Conservation (phyloP, 805 yeast species). For the Candida qinlingensis region DNA sequence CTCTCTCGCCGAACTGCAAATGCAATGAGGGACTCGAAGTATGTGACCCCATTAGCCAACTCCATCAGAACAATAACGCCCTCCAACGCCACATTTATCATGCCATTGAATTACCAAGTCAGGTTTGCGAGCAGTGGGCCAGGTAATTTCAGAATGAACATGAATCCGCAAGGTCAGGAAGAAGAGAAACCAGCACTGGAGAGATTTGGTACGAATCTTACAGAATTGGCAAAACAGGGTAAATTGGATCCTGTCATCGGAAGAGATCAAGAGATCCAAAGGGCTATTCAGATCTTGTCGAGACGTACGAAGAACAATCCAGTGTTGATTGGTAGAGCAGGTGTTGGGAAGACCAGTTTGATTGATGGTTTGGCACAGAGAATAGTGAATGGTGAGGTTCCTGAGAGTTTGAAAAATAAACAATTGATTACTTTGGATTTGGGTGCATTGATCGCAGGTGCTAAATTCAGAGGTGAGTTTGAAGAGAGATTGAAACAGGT, state of each 20-base stretch:
- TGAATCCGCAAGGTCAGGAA: constrained; percentile 41
- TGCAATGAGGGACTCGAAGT: not conserved
- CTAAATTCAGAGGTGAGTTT: constrained; percentile 93
- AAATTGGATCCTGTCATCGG: constrained; percentile 96
- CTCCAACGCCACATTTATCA: not conserved
- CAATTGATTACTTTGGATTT: constrained; percentile 78
- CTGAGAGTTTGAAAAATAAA: constrained; percentile 87
- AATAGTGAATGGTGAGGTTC: constrained; percentile 87
- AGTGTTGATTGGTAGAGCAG: constrained; percentile 91
- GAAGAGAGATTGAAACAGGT: constrained; percentile 84
- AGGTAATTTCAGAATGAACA: constrained; percentile 24
- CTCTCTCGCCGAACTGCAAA: constrained; percentile 2
- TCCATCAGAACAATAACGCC: not conserved
- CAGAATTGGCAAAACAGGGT: constrained; percentile 82
- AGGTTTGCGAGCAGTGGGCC: constrained; percentile 17
- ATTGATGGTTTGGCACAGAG: constrained; percentile 97
- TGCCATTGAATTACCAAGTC: constrained; percentile 3
- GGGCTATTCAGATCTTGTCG: constrained; percentile 89
- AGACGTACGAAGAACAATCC: constrained; percentile 95
- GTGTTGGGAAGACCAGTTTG: constrained; percentile 96
- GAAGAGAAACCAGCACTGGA: constrained; percentile 72
- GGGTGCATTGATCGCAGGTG: constrained; percentile 88
- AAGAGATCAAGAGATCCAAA: constrained; percentile 87
- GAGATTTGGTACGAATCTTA: constrained; percentile 79
- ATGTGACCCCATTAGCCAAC: not conserved